A percentile compares a stretch with the other conserved stretches of the same genome.
Evolutionary conservation across 2,329 filamentous ascomycete species (phyloP).

Genomic region (Berkeleyomyces basicola): DNA sequence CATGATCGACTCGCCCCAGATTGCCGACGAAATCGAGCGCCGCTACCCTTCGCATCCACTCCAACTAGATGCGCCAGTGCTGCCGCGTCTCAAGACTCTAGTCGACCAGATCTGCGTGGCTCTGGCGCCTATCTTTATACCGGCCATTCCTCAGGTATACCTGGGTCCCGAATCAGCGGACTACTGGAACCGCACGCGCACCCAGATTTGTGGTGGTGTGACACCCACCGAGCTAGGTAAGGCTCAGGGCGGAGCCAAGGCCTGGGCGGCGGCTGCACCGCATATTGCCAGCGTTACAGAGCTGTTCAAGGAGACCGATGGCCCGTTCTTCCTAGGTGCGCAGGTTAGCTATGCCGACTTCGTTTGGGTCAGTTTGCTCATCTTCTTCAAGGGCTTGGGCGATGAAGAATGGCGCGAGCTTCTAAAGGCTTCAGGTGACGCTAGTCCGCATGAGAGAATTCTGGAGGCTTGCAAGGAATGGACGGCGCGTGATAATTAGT

Average conservation of each 20-base stretch:
- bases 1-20: conserved; percentile 46
- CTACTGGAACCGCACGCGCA: conserved; percentile 41
- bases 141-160: conserved; percentile 31
- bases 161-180: conserved; percentile 33
- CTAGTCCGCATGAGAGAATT: conserved; percentile 23
- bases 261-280: conserved; percentile 28
- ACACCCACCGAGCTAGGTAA: conserved; percentile 31
- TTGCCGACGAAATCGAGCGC: conserved; percentile 42
- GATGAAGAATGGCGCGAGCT: conserved; percentile 22
- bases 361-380: conserved; percentile 32
- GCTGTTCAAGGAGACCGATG: conserved; percentile 37
- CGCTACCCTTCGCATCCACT: conserved; percentile 40
- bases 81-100: conserved; percentile 27
- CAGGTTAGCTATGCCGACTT: conserved; percentile 41
- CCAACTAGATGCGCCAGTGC: conserved; percentile 36
- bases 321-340: conserved; percentile 44
- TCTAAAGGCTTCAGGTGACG: conserved; percentile 24
- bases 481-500: background rate
- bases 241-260: conserved; percentile 31
- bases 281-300: conserved; percentile 23
- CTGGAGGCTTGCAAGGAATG: conserved; percentile 20
- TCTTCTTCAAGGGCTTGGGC: conserved; percentile 25
- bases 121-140: conserved; percentile 28
- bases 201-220: conserved; percentile 34
- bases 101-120: conserved; percentile 17